Evolutionary conservation across 192 early-diverging fungal species (phyloP), one percentile per base, ranked within the genome.

Genomic region (Coemansia sp.): DNA sequence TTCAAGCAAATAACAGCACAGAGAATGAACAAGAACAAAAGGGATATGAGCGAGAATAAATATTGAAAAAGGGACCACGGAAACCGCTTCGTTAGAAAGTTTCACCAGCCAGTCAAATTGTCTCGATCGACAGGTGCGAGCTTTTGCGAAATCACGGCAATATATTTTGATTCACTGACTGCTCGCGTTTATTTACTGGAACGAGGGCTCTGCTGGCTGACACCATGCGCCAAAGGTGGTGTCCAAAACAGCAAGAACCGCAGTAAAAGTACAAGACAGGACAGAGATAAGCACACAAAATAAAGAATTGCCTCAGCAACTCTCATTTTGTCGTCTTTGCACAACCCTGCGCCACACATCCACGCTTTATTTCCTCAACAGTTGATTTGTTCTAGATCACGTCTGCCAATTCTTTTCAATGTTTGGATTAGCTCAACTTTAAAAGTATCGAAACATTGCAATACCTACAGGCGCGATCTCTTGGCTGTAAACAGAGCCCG

Each of bases 401-500:
- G 21, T 24, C 23, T 29, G 52, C 49, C 8, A 5, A 53, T 53
- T 53, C 8, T 14, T 41, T 38, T 6, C 2, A 47, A 50, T 32
- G 52, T 27, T 15, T 55, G 10, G 53, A 55, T 55, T 29, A 39
- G 12, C 47, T 7, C 35, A 58, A 53, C 27, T 41, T 24, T 29
- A 29, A 60, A 59, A 57, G 35, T 24, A 29, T 27, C 19, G 32
- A 57, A 32, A 50, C 22, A 32, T 1, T 45, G 23, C 9, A 9
- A 53, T 19, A 9, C 5, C 38, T 65, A 83, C 49, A 83, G 57
- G 5, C 72, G 62, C 22, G 76, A 63, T 68, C 88, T 89, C 62
- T 84, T 83, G 52, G 84, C 83, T 17, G 85, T 87, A 80, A 99
- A 99, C 87, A 99, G 94, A 21, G 86, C 91, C 73, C 89, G 88